Evolutionary conservation across 2,329 filamentous ascomycete species (phyloP), one percentile per base, ranked within the genome.

Genomic region (Phyllachora maydis): DNA sequence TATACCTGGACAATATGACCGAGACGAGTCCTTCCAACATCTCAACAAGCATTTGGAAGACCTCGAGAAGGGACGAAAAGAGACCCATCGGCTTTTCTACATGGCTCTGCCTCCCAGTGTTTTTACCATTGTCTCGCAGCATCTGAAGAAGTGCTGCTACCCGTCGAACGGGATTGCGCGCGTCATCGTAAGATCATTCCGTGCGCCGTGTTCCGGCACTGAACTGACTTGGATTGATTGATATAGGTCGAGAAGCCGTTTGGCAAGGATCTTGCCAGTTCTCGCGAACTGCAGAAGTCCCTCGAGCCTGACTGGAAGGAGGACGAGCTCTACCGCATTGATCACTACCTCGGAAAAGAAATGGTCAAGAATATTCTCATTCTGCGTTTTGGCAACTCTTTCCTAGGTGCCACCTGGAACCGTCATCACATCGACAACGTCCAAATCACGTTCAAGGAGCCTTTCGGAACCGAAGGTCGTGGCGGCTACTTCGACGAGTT

Each of bases 341-440:
- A 98, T 50, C 88, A 98, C 58, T 98, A 98, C 52, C 69, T 98
- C 22, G 90, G 90, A 41, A 98, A 98, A 65, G 88, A 98, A 56
- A 98, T 98, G 88, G 88, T 98, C 42, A 98, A 98, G 71, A 98
- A 98, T 56, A 90, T 98, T 37, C 65, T 98, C 35, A 93, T 98
- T 38, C 67, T 98, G 36, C 70, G 90, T 46, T 98, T 98, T 46
- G 90, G 88, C 39, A 98, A 98, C 59, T 83, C 91, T 37, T 98
- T 98, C 65, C 78, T 98, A 39, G 83, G 83, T 35, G 85, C 88
- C 20, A 98, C 85, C 29, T 98, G 88, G 88, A 98, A 95, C 62
- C 71, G 88, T 37, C 83, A 93, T 51, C 85, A 95, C 62, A 98
- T 98, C 56, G 88, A 95, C 57, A 98, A 92, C 41, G 76, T 98